A percentile compares a stretch with the other conserved stretches of the same genome.
Conservation (phyloP, 139 green algal species). For the Chlamydomonas eustigma region DNA sequence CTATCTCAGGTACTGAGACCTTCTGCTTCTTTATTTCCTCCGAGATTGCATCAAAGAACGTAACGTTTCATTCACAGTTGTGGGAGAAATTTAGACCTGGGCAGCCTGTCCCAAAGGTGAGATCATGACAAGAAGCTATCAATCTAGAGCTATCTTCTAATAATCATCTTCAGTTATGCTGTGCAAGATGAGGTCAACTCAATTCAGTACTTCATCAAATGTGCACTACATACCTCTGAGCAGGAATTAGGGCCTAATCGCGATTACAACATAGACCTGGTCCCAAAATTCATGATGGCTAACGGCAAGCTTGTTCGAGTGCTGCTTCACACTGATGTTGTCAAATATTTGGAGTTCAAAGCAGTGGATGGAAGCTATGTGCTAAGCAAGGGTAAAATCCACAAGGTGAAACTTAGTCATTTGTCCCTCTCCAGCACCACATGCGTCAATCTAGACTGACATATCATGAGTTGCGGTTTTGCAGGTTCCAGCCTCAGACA, state of each 20-base stretch:
- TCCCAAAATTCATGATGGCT: conserved; percentile 99
- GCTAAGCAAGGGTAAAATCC: conserved; percentile 81
- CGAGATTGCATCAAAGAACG: too few relatives aligned
- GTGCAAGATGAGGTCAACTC: too few relatives aligned
- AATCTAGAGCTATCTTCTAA: too few relatives aligned
- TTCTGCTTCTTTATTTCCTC: neutral
- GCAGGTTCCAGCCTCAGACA: conserved; percentile 81
- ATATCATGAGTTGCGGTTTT: neutral
- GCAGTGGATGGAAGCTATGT: conserved; percentile 93
- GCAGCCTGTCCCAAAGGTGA: conserved; percentile 33
- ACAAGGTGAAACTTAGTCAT: conserved; percentile 54
- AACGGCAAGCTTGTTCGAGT: conserved; percentile 86
- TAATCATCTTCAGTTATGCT: too few relatives aligned
- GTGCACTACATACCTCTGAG: too few relatives aligned
- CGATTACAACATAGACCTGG: conserved; percentile 98
- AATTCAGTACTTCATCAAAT: too few relatives aligned
- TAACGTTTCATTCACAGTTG: conserved; percentile 75
- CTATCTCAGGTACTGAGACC: conserved; percentile 77
- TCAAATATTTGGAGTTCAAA: conserved; percentile 99
- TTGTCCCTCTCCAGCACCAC: too few relatives aligned
- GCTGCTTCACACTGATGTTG: conserved; percentile 95
- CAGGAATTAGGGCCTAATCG: conserved; percentile 70
- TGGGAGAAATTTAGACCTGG: conserved; percentile 85
- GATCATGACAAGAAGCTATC: too few relatives aligned
- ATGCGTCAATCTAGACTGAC: conserved; percentile 26